A percentile compares a stretch with the other conserved stretches of the same genome.
These are phyloP conservation scores for Hibiscus trionum DNA, from an alignment of 345 rosid species.

Conservation along the genomic window DNA sequence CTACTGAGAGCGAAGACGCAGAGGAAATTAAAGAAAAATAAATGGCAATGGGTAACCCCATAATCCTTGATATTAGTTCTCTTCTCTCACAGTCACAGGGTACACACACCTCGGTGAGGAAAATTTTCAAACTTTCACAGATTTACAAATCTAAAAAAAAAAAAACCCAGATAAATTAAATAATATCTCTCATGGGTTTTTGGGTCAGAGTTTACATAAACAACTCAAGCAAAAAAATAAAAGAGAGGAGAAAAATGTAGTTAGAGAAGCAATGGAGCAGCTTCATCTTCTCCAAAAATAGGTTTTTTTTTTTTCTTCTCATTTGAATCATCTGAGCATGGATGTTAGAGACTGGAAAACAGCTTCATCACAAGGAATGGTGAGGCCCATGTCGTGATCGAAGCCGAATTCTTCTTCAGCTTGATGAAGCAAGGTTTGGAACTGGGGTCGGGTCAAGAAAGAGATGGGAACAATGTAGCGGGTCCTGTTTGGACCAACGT, in stretches of 20 bases:
- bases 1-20: neutral
- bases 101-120: slow-evolving; percentile 23
- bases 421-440: slow-evolving; percentile 54
- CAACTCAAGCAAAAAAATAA: neutral
- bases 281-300: slow-evolving; percentile 27
- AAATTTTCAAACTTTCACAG: neutral
- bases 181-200: slow-evolving; percentile 15
- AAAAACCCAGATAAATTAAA: slow-evolving; percentile 14
- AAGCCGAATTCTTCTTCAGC: slow-evolving; percentile 33
- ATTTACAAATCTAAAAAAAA: slow-evolving; percentile 19
- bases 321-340: slow-evolving; percentile 25
- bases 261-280: slow-evolving; percentile 35
- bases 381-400: slow-evolving; percentile 70
- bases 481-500: slow-evolving; percentile 50
- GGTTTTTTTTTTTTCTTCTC: neutral
- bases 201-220: slow-evolving; percentile 17
- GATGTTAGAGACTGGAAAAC: slow-evolving; percentile 64
- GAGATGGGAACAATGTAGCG: slow-evolving; percentile 76
- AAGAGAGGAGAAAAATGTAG: slow-evolving; percentile 4
- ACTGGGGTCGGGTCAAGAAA: slow-evolving; percentile 60
- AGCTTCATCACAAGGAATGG: slow-evolving; percentile 78
- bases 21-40: neutral
- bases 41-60: neutral
- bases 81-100: slow-evolving; percentile 36
- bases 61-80: slow-evolving; percentile 6